Evolutionary conservation across 495 filamentous ascomycete species (phyloP).

Genomic region (Tuber microsphaerosporum): DNA sequence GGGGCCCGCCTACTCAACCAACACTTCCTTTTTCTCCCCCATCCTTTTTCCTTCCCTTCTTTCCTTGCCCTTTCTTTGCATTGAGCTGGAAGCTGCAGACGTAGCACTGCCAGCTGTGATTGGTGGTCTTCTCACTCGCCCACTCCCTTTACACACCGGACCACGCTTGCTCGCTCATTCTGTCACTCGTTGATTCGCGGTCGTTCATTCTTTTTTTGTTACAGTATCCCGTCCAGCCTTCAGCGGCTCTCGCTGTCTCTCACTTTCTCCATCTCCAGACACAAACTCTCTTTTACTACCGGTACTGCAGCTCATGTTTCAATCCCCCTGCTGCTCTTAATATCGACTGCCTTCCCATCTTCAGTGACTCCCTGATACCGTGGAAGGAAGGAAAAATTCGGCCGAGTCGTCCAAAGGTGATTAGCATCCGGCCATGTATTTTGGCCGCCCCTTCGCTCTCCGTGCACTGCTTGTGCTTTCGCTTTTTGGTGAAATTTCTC

Average conservation of each 20-base stretch:
- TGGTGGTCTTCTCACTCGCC: conserved; percentile 4
- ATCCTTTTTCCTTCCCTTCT: conserved; percentile 10
- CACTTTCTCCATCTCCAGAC: conserved; percentile 10
- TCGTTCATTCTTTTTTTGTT: conserved; percentile 13
- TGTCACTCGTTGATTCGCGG: conserved; percentile 23
- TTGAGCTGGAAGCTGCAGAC: conserved; percentile 18
- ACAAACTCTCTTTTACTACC: background rate
- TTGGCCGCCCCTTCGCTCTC: conserved; percentile 23
- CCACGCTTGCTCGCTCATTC: conserved; percentile 13
- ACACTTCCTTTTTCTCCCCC: conserved; percentile 8
- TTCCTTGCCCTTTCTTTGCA: conserved; percentile 11
- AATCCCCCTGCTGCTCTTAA: background rate
- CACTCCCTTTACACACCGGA: conserved; percentile 13
- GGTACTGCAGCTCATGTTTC: background rate
- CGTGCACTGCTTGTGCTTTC: conserved; percentile 32
- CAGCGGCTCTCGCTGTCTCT: conserved; percentile 7
- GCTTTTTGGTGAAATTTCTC: conserved; percentile 24
- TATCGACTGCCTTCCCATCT: background rate
- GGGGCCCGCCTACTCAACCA: background rate
- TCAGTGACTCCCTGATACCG: background rate
- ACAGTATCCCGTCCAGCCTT: conserved; percentile 13
- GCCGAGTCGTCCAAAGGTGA: background rate
- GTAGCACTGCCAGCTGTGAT: conserved; percentile 11
- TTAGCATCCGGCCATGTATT: conserved; percentile 28
- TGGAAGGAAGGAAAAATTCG: background rate